phyloP scores from a whole-genome alignment of 495 filamentous ascomycete species.

The Neurospora terricola region DNA sequence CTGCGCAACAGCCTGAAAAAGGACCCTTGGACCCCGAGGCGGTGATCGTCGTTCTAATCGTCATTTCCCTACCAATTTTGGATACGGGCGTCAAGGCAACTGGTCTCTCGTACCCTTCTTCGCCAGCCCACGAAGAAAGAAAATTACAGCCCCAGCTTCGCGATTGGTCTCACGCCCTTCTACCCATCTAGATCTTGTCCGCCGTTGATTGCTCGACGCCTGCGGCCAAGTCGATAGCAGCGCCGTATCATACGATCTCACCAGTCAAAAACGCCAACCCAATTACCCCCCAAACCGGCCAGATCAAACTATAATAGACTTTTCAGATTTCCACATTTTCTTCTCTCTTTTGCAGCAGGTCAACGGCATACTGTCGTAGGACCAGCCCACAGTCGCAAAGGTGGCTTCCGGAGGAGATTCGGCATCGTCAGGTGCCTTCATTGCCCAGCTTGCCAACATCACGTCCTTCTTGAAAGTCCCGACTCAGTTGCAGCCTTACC shows the following conservation, averaged over 20 bases:
- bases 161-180: constrained; percentile 11
- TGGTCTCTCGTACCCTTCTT: constrained; percentile 2
- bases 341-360: constrained; percentile 14
- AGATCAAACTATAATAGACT: background rate
- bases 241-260: background rate
- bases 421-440: constrained; percentile 43
- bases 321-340: background rate
- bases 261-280: background rate
- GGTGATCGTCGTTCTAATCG: constrained; percentile 13
- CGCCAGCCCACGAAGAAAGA: constrained; percentile 6
- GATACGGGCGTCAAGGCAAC: constrained; percentile 13
- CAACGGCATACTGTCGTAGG: constrained; percentile 30
- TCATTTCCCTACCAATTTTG: constrained; percentile 9
- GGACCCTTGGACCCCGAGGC: constrained; percentile 3
- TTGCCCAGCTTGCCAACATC: constrained; percentile 33
- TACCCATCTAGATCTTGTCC: background rate
- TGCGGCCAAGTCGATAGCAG: background rate
- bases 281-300: background rate
- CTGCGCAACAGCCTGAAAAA: background rate
- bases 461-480: constrained; percentile 29
- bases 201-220: background rate
- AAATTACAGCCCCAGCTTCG: constrained; percentile 7
- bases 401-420: constrained; percentile 43
- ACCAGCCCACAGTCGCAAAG: constrained; percentile 34
- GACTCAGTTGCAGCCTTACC: constrained; percentile 36